Conservation (phyloP, 805 yeast genomes). For the Cyberlindnera lachancei region DNA sequence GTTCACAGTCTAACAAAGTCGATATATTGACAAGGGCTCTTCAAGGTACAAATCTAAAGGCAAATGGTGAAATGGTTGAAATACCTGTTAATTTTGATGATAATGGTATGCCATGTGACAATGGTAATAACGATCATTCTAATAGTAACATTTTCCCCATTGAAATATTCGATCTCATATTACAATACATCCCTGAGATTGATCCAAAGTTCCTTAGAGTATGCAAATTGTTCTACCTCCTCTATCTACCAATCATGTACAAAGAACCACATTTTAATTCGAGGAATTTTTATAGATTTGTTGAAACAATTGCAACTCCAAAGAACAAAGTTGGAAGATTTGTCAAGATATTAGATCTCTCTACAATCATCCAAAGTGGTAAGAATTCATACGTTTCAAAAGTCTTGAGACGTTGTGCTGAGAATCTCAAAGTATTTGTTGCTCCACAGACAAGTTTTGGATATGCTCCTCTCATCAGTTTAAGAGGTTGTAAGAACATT, state of each 20-base stretch:
- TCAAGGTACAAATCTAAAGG: not conserved
- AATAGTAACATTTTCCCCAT: constrained; percentile 19
- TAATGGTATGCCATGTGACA: too few relatives aligned
- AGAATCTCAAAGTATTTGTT: constrained; percentile 55
- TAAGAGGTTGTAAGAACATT: constrained; percentile 61
- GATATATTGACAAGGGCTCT: not conserved
- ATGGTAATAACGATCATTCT: constrained; percentile 1
- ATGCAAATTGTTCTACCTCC: constrained; percentile 49
- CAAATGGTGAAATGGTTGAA: constrained; percentile 5
- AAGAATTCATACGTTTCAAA: constrained; percentile 87
- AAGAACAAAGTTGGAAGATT: constrained; percentile 44
- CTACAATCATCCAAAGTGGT: constrained; percentile 81
- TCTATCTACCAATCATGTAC: constrained; percentile 63
- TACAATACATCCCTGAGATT: constrained; percentile 25
- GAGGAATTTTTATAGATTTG: constrained; percentile 64
- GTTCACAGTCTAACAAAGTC: not conserved
- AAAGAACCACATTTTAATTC: constrained; percentile 54
- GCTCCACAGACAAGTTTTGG: constrained; percentile 98
- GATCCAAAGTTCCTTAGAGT: constrained; percentile 50
- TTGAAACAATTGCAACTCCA: constrained; percentile 51
- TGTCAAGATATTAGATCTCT: constrained; percentile 63
- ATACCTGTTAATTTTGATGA: constrained; percentile 8
- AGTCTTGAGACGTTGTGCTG: constrained; percentile 68
- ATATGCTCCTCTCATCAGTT: constrained; percentile 74
- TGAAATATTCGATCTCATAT: constrained; percentile 24